phyloP scores from a whole-genome alignment of 2,329 filamentous ascomycete species.

The Microcyclosporella mali region DNA sequence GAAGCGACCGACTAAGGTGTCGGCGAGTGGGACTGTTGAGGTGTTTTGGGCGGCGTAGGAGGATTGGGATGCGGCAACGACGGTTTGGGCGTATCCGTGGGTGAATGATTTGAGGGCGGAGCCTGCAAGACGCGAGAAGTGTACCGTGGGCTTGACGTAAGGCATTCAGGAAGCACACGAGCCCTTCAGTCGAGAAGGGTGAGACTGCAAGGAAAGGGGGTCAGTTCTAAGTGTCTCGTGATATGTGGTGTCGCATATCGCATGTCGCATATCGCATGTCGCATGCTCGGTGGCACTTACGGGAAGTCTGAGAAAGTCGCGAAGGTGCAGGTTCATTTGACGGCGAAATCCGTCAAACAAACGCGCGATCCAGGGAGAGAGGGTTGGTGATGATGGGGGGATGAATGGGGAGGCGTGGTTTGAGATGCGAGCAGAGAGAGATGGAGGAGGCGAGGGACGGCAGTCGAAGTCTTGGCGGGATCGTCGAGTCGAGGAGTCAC shows the following conservation, averaged over 20 bases:
- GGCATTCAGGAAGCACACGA: constrained; percentile 71
- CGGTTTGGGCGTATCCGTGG: constrained; percentile 95
- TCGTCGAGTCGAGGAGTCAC: not conserved
- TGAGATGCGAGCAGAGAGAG: constrained; percentile 2
- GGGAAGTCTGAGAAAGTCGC: constrained; percentile 9
- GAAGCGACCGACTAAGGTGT: constrained; percentile 45
- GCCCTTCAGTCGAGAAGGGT: constrained; percentile 55
- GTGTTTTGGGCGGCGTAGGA: constrained; percentile 63
- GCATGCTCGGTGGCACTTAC: constrained; percentile 9
- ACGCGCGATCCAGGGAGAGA: constrained; percentile 57
- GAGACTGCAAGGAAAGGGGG: constrained; percentile 34
- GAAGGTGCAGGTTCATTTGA: constrained; percentile 96
- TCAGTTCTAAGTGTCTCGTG: constrained; percentile 20
- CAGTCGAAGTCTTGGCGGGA: constrained; percentile 1
- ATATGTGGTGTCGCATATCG: too few species aligned
- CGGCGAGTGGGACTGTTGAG: constrained; percentile 49
- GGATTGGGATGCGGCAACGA: constrained; percentile 90
- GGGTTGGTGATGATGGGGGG: constrained; percentile 8
- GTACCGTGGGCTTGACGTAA: constrained; percentile 61
- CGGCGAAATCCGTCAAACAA: constrained; percentile 81
- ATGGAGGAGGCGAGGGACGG: constrained; percentile 5
- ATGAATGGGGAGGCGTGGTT: constrained; percentile 6
- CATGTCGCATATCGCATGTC: constrained; percentile 4
- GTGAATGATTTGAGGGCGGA: constrained; percentile 71
- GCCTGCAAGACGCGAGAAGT: constrained; percentile 84